Evolutionary conservation across 495 filamentous ascomycete genomes (phyloP), one percentile per base, ranked within the genome.

Genomic region (Aspergillus nidulans): DNA sequence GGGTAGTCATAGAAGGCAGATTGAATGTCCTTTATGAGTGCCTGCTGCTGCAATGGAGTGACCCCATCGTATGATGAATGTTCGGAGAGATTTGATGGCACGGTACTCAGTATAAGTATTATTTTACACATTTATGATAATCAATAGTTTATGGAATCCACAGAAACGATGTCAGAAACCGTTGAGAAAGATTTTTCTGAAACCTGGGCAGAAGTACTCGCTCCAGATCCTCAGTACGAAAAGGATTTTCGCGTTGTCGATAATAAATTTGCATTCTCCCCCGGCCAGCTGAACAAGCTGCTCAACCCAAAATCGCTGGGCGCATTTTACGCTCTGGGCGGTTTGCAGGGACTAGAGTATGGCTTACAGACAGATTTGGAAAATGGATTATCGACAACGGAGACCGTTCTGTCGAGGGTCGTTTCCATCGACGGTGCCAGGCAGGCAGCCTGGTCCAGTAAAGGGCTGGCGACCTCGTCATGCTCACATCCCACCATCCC

Each of bases 261-360:
- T 52, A 49, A 49, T 36, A 55, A 55, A 2, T 61, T 61, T 32
- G 34, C 39, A 19, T 61, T 54, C 30, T 61, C 58, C 3, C 58
- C 58, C 0, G 58, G 58, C 26, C 58, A 61, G 36, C 53, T 61
- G 6, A 61, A 61, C 39, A 61, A 61, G 18, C 58, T 61, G 3
- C 45, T 87, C 25, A 91, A 91, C 51, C 91, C 91, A 0, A 96
- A 95, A 70, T 91, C 77, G 54, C 73, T 91, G 40, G 76, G 77
- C 41, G 90, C 88, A 0, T 89, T 95, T 54, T 80, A 83, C 57
- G 89, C 89, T 0, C 62, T 96, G 21, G 91, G 91, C 40, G 91
- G 91, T 19, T 62, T 95, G 13, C 64, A 67, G 9, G 91, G 91
- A 16, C 67, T 96, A 21, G 86, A 91, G 62, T 86, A 84, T 55